A percentile compares a stretch with the other conserved stretches of the same genome.
Conservation (phyloP, 2,329 filamentous ascomycete species). For the Neobulgaria alba region DNA sequence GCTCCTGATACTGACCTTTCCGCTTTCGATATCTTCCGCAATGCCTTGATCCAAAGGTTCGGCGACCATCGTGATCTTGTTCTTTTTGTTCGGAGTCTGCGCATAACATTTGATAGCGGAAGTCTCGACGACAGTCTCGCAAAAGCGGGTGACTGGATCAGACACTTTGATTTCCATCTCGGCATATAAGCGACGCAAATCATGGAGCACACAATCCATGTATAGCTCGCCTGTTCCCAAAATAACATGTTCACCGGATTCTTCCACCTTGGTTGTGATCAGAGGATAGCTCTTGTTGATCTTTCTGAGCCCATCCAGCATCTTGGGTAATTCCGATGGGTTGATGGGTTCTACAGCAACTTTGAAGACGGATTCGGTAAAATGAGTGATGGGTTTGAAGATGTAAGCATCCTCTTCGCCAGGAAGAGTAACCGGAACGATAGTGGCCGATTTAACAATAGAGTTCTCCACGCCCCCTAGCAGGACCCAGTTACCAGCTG, state of each 20-base stretch:
- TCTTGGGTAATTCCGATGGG: conserved; percentile 94
- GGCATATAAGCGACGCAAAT: conserved; percentile 84
- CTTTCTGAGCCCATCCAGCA: conserved; percentile 92
- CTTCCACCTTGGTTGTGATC: conserved; percentile 93
- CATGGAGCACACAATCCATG: conserved; percentile 98
- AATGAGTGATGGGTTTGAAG: conserved; percentile 86
- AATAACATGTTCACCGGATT: conserved; percentile 92
- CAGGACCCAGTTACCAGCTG: conserved; percentile 89
- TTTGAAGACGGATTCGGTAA: conserved; percentile 96
- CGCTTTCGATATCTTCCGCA: conserved; percentile 86
- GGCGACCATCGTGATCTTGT: conserved; percentile 97
- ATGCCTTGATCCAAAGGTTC: conserved; percentile 94
- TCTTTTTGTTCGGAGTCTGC: conserved; percentile 97
- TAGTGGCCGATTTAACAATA: conserved; percentile 92
- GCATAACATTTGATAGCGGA: conserved; percentile 98
- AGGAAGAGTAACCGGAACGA: conserved; percentile 71
- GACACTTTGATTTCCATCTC: conserved; percentile 99
- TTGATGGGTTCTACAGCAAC: conserved; percentile 97
- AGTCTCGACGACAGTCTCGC: conserved; percentile 94
- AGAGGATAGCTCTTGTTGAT: conserved; percentile 98
- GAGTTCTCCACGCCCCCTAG: conserved; percentile 92
- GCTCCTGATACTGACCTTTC: conserved; percentile 84
- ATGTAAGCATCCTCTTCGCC: conserved; percentile 91
- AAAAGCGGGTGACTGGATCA: conserved; percentile 94
- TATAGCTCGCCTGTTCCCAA: conserved; percentile 97